Base-by-base conservation (phyloP, 345 rosid genomes). In the Lumnitzera littorea region DNA sequence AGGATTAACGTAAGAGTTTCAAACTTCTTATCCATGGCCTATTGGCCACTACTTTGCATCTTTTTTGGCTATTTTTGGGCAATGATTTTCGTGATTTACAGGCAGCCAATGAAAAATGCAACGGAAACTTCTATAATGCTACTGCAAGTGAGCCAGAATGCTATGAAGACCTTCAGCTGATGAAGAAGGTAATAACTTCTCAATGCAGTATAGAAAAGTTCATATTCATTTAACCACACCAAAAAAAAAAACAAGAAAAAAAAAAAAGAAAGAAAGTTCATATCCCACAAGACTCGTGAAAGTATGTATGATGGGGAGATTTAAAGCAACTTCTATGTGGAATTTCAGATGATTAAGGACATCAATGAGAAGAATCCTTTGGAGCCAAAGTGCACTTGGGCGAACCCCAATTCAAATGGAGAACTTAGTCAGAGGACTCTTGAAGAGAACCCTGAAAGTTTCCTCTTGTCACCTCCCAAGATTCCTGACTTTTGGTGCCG, bases 371-470 rank as follows among this genome's bases (percentile, higher is more conserved):
- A 70, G 15, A 46, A 62, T 24, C 65, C 72, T 14, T 52, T 76
- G 62, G 76, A 68, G 62, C 80, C 80, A 4, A 65, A 65, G 41
- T 76, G 80, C 53, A 2, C 48, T 1, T 68, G 71, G 59, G 71
- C 71, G 4, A 60, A 67, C 4, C 70, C 76, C 3, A 23, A 65
- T 12, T 27, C 65, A 13, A n/a, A 23, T 12, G 57, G 48, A 15
- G 76, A 62, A 24, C 24, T 50, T n/a, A 53, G 12, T 31, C 65
- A 68, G 47, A 59, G 69, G 51, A 61, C 69, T 55, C 62, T 67
- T 0, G 62, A 63, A 55, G 76, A 54, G 56, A 31, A 24, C 48
- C 48, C 62, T 0, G 56, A 24, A 23, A 43, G 54, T 24, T 66
- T 75, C 59, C 49, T 71, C 15, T 55, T 68, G 36, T 68, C 76